These are phyloP conservation scores for Agaricus subrufescens DNA, from an alignment of 768 basidiomycete species.

Conservation along the genomic window DNA sequence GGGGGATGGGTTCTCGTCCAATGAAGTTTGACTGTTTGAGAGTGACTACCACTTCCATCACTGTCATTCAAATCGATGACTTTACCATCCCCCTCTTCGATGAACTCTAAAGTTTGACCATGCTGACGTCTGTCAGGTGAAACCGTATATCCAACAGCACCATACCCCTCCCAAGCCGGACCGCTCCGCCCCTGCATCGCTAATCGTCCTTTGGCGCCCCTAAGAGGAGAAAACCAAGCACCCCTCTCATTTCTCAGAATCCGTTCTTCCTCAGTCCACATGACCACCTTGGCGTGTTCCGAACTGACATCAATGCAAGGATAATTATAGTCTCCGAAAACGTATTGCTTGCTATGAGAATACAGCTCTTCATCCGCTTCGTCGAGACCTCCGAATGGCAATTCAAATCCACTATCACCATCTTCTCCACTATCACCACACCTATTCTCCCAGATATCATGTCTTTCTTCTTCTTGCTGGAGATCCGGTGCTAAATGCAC, in stretches of 20 bases:
- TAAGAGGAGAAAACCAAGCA: slow-evolving; percentile 64
- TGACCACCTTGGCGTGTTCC: slow-evolving; percentile 56
- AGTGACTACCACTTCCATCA: slow-evolving; percentile 16
- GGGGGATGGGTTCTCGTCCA: slow-evolving; percentile 34
- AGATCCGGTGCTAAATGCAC: slow-evolving; percentile 64
- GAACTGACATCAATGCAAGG: slow-evolving; percentile 86
- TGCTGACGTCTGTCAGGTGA: slow-evolving; percentile 10
- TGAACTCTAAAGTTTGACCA: slow-evolving; percentile 12
- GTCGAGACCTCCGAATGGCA: slow-evolving; percentile 68
- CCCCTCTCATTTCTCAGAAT: slow-evolving; percentile 72
- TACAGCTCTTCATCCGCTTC: slow-evolving; percentile 75
- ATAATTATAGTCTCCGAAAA: slow-evolving; percentile 91
- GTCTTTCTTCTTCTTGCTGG: slow-evolving; percentile 33
- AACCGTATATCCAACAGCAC: slow-evolving; percentile 39
- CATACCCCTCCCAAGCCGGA: slow-evolving; percentile 53
- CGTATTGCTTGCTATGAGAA: slow-evolving; percentile 65
- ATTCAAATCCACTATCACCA: slow-evolving; percentile 42
- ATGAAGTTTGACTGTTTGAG: slow-evolving; percentile 20
- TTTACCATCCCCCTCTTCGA: slow-evolving; percentile 16
- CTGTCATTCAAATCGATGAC: slow-evolving; percentile 48
- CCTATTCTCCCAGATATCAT: slow-evolving; percentile 31
- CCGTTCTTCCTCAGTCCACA: slow-evolving; percentile 86
- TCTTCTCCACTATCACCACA: slow-evolving; percentile 11
- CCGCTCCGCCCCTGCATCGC: slow-evolving; percentile 31
- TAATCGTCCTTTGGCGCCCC: slow-evolving; percentile 38